Evolutionary conservation across 495 filamentous ascomycete genomes (phyloP), one percentile per base, ranked within the genome.

Genomic region (Aspergillus saccharolyticus): DNA sequence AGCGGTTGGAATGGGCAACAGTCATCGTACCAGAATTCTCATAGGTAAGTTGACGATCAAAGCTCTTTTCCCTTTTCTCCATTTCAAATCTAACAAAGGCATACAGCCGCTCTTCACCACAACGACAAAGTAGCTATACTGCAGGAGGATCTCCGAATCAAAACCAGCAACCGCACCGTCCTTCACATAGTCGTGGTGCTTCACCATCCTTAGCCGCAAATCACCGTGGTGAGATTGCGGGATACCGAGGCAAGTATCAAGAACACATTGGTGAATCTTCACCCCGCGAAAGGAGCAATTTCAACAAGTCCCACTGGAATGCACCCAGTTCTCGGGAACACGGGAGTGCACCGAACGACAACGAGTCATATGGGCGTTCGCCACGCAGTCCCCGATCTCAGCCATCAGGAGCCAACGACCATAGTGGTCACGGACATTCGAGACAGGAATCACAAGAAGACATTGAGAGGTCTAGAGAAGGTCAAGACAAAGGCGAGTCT

Each of bases 301-400:
- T 83, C 60, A 81, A 76, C 52, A 85, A 80, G 62, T 74, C 80
- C 4, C 85, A 83, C 59, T 89, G 84, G 85, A 85, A 78, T 54
- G 75, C 76, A 59, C 60, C 74, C 63, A 63, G 60, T 17, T 60
- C 72, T 49, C 60, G 68, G 43, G 66, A 65, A 52, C 69, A 66
- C 45, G 62, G 55, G 48, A 66, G 64, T 0, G 70, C 70, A 39
- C 58, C 68, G 21, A 72, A 70, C 25, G 73, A 75, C 28, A 70
- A 65, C 49, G 55, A 54, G 46, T 52, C 63, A 17, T 69, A 70
- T 16, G 64, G 57, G 19, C 65, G 64, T 52, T 54, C 51, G 10
- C 69, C 68, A 25, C 65, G 62, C 25, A 68, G 61, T 25, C 66
- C 72, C 7, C 60, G 64, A 1, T 63, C 63, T 30, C 63, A 62